A percentile compares a stretch with the other conserved stretches of the same genome.
Evolutionary conservation across 768 basidiomycete genomes (phyloP).

Genomic region (Piloderma croceum): DNA sequence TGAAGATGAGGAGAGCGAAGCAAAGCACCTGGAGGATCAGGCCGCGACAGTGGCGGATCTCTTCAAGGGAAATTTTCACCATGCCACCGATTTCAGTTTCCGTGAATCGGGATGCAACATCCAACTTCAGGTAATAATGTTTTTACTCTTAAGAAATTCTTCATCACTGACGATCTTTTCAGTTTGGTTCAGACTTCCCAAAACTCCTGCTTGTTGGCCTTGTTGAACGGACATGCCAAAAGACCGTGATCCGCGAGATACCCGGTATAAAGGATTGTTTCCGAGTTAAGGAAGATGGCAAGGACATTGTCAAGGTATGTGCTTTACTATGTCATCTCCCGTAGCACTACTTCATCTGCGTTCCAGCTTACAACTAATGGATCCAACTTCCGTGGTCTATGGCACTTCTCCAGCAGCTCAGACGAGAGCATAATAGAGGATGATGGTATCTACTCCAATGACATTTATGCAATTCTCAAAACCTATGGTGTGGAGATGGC

Average conservation of each 20-base stretch:
- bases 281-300: slow-evolving; percentile 56
- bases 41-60: slow-evolving; percentile 39
- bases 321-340: no score
- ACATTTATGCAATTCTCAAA: slow-evolving; percentile 84
- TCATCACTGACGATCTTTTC: slow-evolving; percentile 3
- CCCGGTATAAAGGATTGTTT: slow-evolving; percentile 86
- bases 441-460: slow-evolving; percentile 85
- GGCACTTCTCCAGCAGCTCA: slow-evolving; percentile 58
- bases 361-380: slow-evolving; percentile 81
- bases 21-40: slow-evolving; percentile 33
- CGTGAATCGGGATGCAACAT: slow-evolving; percentile 64
- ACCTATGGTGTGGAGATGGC: slow-evolving; percentile 98
- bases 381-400: slow-evolving; percentile 86
- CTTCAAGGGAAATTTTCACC: slow-evolving; percentile 56
- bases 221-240: slow-evolving; percentile 80
- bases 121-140: slow-evolving; percentile 67
- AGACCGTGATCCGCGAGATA: slow-evolving; percentile 85
- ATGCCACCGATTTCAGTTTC: slow-evolving; percentile 72
- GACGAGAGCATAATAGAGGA: slow-evolving; percentile 64
- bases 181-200: slow-evolving; percentile 87
- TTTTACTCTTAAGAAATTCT: background rate
- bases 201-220: slow-evolving; percentile 93
- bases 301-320: slow-evolving; percentile 41
- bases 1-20: slow-evolving; percentile 17
- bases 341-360: slow-evolving; percentile 5